Percentiles rank a stretch among this genome's conserved stretches.
Conservation (phyloP, 1,284 basidiomycete genomes). For the Pisolithus thermaeus region DNA sequence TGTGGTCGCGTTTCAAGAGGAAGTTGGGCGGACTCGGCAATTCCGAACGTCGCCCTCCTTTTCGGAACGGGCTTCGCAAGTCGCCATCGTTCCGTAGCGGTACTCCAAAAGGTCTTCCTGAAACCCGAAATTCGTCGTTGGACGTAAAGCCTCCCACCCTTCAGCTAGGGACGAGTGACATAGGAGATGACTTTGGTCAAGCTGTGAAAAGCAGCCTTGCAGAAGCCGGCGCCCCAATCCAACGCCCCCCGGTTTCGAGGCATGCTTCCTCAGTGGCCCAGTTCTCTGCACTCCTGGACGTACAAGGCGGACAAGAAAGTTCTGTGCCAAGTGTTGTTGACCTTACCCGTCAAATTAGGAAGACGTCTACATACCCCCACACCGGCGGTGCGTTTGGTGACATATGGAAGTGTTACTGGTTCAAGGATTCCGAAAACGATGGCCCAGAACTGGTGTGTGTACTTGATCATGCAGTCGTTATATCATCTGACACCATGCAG, state of each 20-base stretch:
- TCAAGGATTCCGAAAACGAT: background rate
- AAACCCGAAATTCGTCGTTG: background rate
- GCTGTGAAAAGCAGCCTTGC: background rate
- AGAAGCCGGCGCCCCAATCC: background rate
- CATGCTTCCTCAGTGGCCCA: background rate
- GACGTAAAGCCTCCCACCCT: background rate
- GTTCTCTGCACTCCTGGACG: background rate
- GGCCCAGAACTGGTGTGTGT: background rate
- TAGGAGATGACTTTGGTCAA: background rate
- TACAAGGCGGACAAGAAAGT: background rate
- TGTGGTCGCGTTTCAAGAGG: background rate
- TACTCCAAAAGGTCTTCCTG: background rate
- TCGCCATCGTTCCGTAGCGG: background rate
- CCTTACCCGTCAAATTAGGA: background rate
- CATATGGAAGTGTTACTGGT: conserved; percentile 1
- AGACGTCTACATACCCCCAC: background rate
- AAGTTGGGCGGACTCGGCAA: background rate
- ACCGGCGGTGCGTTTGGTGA: background rate
- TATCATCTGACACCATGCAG: background rate
- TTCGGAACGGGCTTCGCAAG: background rate
- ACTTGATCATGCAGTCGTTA: background rate
- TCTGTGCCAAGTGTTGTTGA: background rate
- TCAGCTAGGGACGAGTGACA: background rate
- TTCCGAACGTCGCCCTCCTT: background rate
- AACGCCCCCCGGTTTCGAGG: background rate